These are phyloP conservation scores for Spergularia marina DNA, from an alignment of 148 eudicot species.

Conservation along the genomic window DNA sequence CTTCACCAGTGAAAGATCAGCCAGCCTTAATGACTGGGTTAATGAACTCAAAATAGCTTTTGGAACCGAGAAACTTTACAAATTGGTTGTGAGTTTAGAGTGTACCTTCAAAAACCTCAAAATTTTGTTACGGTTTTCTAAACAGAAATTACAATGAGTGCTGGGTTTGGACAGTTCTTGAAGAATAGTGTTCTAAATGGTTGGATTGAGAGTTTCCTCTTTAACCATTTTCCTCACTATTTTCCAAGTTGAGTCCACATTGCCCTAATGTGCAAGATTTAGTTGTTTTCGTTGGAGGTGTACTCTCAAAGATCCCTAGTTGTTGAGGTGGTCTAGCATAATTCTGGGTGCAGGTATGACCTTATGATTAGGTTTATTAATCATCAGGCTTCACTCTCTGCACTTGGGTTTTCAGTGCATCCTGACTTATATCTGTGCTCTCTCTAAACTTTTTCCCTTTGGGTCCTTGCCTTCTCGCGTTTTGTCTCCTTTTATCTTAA, in stretches of 20 bases:
- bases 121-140: conserved; percentile 13
- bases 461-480: no score
- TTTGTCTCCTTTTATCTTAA: background rate
- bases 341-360: background rate
- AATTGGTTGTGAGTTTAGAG: conserved; percentile 4
- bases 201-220: conserved; percentile 38
- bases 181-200: conserved; percentile 48
- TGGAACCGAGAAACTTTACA: conserved; percentile 8
- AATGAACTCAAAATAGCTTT: background rate
- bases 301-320: background rate
- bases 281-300: conserved; percentile 20
- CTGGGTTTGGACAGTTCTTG: conserved; percentile 40
- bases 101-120: conserved; percentile 12
- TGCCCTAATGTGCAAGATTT: conserved; percentile 21
- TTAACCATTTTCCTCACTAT: conserved; percentile 43
- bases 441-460: background rate
- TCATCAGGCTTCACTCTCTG: background rate
- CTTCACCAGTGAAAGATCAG: conserved; percentile 1
- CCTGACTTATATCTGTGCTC: background rate
- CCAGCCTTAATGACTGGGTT: conserved; percentile 3
- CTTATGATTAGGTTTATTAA: background rate
- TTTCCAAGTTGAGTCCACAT: conserved; percentile 37
- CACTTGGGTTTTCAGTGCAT: background rate
- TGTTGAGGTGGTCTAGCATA: conserved; percentile 16
- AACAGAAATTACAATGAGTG: conserved; percentile 9